Evolutionary conservation across 768 basidiomycete species (phyloP), one percentile per base, ranked within the genome.

Genomic region (Tylopilus plumbeoviolaceoides): DNA sequence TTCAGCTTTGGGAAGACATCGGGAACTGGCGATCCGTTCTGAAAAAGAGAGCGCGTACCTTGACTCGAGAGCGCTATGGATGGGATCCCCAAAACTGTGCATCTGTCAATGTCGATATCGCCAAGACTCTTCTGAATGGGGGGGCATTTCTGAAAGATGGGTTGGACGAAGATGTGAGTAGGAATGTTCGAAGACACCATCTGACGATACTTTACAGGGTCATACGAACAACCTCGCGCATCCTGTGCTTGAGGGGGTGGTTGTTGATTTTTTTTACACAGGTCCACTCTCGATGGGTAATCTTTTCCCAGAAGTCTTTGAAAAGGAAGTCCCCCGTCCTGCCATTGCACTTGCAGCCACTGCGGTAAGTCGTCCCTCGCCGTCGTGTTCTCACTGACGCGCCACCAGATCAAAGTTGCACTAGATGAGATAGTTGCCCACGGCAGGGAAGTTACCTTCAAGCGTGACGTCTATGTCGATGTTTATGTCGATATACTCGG

Each of bases 191-290:
- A 12, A 33, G 31, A 11, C 12, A 33, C 11, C 10, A 33, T 10
- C 31, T 33, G 31, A 33, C 31, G 5, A 12, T 12, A 1, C 11
- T 33, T 33, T 10, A 10, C 12, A 55, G 54, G 57, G 50, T 1
- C 51, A 51, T 23, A 44, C 25, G 0, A 58, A 58, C 43, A 58
- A 55, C 20, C 44, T 58, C 3, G 40, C 48, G 1, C 51, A 59
- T 11, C 54, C 28, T 1, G 47, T 18, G 4, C 51, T 55, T 14
- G 7, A 18, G 4, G 44, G 51, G 3, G 41, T 58, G 44, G 14
- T 58, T 4, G 8, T 58, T 20, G 46, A 58, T 10, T 56, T 44
- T 36, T 56, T 56, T 8, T 53, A 59, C 17, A 53, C 44, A 0
- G 45, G 54, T 21, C 17, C 30, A 3, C 20, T 3, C n/a, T 50